phyloP scores from a whole-genome alignment of 2,329 filamentous ascomycete species.

The Monascus ruber region DNA sequence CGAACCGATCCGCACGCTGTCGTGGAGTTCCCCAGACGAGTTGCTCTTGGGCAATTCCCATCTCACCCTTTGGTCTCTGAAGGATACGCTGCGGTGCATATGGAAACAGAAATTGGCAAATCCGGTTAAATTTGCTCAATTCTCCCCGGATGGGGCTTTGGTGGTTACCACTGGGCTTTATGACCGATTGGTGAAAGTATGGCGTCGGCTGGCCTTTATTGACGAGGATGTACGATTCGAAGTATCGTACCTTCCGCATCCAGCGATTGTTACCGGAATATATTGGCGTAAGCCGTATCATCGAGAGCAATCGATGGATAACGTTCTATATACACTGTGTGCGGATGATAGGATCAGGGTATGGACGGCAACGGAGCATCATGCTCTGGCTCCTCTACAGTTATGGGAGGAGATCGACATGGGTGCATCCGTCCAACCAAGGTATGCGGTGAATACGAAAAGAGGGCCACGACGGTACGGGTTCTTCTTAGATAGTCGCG shows the following conservation, averaged over 20 bases:
- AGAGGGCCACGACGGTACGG: conserved; percentile 49
- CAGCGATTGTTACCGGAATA: conserved; percentile 63
- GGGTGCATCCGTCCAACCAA: conserved; percentile 54
- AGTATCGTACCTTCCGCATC: conserved; percentile 80
- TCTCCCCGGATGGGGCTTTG: conserved; percentile 79
- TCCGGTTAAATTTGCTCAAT: conserved; percentile 58
- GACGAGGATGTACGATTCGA: conserved; percentile 78
- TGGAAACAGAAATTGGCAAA: conserved; percentile 70
- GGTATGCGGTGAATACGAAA: conserved; percentile 29
- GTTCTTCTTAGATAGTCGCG: conserved; percentile 71
- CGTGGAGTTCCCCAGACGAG: conserved; percentile 81
- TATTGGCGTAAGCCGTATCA: conserved; percentile 77
- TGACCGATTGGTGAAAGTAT: conserved; percentile 82
- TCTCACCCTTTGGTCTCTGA: conserved; percentile 58
- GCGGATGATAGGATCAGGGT: conserved; percentile 68
- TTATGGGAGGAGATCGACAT: conserved; percentile 77
- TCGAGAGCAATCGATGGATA: conserved; percentile 65
- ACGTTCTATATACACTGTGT: conserved; percentile 83
- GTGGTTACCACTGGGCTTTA: conserved; percentile 70
- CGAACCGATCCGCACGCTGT: conserved; percentile 48
- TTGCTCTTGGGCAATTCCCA: conserved; percentile 63
- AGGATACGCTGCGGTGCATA: conserved; percentile 35
- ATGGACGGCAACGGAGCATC: conserved; percentile 68
- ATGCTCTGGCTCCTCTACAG: conserved; percentile 59
- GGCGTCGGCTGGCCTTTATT: conserved; percentile 77